Evolutionary conservation across 345 rosid genomes (phyloP), one percentile per base, ranked within the genome.

Genomic region (Trapa bicornis): DNA sequence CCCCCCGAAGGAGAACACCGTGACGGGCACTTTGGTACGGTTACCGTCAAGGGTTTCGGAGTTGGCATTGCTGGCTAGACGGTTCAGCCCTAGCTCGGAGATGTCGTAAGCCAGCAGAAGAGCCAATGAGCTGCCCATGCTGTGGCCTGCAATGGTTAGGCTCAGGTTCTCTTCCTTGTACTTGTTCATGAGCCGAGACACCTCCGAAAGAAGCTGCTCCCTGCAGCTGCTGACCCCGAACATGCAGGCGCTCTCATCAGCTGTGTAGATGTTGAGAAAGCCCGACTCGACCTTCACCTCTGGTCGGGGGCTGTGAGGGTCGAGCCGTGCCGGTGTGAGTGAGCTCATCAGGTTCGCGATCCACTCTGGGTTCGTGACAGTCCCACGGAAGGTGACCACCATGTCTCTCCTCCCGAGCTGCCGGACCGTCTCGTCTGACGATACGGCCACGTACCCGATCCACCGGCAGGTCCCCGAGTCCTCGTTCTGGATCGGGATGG

Each of bases 51-150:
- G 63, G 38, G 1, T 58, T 58, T 35, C 12, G 11, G 60, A 3
- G 36, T 43, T 43, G 15, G 1, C n/a, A n/a, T 2, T 15, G 10
- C 47, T 48, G 11, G 11, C 67, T 43, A 22, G 29, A 22, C 47
- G 70, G 60, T 82, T 83, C 14, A 89, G 61, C 36, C 88, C 97
- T 1, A 89, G 86, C 73, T 93, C 97, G 0, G 87, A 61, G 6
- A 93, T 85, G 65, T 93, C 98, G 14, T 93, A 89, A 1, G 93
- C 96, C 22, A 93, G 83, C 37, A 93, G 87, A 61, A 80, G 85
- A 61, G 96, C 98, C 64, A 92, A 60, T 65, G 96, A 82, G 41
- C 98, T 85, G 42, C 98, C 98, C 98, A 88, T 86, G 61, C 96
- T 88, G 68, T 92, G 98, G 12, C 98, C 93, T 0, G 96, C 87